These are phyloP conservation scores for Pseudogymnoascus sp. DNA, from an alignment of 2,329 filamentous ascomycete species.

Conservation along the genomic window DNA sequence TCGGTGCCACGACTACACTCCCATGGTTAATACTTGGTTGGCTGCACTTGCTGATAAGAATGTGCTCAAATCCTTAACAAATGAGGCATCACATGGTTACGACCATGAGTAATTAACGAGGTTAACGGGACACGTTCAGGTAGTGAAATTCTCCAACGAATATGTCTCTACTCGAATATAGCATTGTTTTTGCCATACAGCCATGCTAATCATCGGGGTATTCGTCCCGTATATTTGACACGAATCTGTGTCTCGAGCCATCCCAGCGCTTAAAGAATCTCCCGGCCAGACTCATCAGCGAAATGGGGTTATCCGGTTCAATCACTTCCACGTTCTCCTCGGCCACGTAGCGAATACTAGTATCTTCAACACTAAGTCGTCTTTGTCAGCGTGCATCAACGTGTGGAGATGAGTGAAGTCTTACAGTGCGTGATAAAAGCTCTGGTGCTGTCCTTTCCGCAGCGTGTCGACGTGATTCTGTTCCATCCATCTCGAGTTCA, in stretches of 20 bases:
- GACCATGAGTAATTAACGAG: neutral
- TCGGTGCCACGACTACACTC: conserved; percentile 60
- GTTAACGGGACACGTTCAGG: neutral
- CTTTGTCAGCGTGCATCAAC: conserved; percentile 17
- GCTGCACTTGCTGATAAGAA: conserved; percentile 60
- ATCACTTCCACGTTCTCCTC: conserved; percentile 73
- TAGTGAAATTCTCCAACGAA: neutral
- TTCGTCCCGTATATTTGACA: conserved; percentile 75
- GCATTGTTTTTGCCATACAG: neutral
- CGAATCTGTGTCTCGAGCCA: conserved; percentile 53
- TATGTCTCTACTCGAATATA: neutral
- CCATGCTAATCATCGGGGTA: conserved; percentile 69
- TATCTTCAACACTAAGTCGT: conserved; percentile 52
- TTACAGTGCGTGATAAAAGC: conserved; percentile 83
- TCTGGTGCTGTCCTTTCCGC: conserved; percentile 53
- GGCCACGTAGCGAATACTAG: conserved; percentile 64
- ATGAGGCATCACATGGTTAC: conserved; percentile 11
- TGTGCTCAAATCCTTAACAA: conserved; percentile 41
- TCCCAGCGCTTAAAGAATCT: conserved; percentile 88
- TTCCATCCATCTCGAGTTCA: conserved; percentile 51
- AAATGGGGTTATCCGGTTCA: conserved; percentile 41
- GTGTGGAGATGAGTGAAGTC: conserved; percentile 27
- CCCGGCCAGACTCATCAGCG: conserved; percentile 64
- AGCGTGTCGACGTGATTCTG: conserved; percentile 55
- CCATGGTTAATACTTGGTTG: conserved; percentile 61